Evolutionary conservation across 2,329 filamentous ascomycete species (phyloP), one percentile per base, ranked within the genome.

Genomic region (Alternaria burnsii): DNA sequence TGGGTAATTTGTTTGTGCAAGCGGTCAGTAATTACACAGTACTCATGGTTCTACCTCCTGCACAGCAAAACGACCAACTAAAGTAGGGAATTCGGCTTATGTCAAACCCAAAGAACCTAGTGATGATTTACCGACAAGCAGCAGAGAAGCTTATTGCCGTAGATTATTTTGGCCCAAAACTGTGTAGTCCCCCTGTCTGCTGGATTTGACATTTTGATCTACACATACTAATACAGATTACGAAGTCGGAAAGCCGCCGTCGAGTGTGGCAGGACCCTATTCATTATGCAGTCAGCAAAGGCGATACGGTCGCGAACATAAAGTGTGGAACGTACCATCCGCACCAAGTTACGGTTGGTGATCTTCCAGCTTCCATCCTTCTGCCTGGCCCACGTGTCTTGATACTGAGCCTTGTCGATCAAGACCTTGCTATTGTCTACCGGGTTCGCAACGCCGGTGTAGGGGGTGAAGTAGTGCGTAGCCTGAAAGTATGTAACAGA

Each of bases 351-450:
- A 7, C 46, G 46, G 16, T 48, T 48, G 5, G 22, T 11, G 2
- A 48, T 48, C 20, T 36, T 48, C 46, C 30, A 48, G 12, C 12
- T 24, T 2, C 46, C 46, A 48, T 48, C 30, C 14, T 0, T 10
- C 46, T 48, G 46, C 30, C 32, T 48, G 3, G 20, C 46, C 46
- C 46, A 48, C 18, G 30, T 36, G 20, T 48, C 46, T 8, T 48
- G 46, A 34, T 48, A 48, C 30, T 48, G 46, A 10, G 30, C 18
- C 46, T 48, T 48, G 16, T 48, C 30, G 11, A 48, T 48, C 30
- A 34, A 3, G 1, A 36, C 46, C 30, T 48, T 48, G 28, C 30
- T 48, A 3, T 36, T 48, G 3, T 48, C 46, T 14, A 48, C 46
- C 0, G 46, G 30, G 14, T 48, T 48, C 12, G 14, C 18, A 24